Percentiles rank a stretch among this genome's conserved stretches.
Conservation (phyloP, 2,329 filamentous ascomycete species). For the Fusarium hostae region DNA sequence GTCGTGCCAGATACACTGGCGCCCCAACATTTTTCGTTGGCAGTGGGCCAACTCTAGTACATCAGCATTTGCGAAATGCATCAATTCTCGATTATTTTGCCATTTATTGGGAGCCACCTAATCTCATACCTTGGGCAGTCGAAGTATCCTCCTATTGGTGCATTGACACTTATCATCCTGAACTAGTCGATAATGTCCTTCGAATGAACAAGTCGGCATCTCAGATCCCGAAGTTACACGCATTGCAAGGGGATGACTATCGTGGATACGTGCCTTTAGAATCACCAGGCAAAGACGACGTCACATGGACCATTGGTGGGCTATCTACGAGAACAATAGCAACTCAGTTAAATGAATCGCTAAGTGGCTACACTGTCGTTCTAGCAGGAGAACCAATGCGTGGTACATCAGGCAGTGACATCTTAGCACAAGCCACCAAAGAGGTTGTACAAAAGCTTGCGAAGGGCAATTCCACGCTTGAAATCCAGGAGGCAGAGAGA, state of each 20-base stretch:
- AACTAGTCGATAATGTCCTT: not conserved
- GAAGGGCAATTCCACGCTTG: not conserved
- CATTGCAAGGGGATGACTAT: not conserved
- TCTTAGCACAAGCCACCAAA: not conserved
- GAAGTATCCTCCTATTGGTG: constrained; percentile 1
- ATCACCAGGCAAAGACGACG: not conserved
- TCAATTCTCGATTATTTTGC: constrained; percentile 1
- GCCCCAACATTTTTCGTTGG: not conserved
- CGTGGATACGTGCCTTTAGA: not conserved
- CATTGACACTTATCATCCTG: not conserved
- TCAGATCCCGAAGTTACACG: not conserved
- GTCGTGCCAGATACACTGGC: not conserved
- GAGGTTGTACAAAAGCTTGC: not conserved
- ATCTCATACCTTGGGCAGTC: not conserved
- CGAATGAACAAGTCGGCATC: not conserved
- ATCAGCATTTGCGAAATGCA: not conserved
- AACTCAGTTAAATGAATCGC: not conserved
- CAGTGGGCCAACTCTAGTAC: not conserved
- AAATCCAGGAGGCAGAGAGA: not conserved
- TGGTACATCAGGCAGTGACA: not conserved
- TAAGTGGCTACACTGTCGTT: not conserved
- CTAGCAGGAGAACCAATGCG: not conserved
- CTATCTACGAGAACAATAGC: not conserved
- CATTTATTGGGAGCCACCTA: not conserved
- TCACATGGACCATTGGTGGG: not conserved